Base-by-base conservation (phyloP, 1,139 yeast species). In the Candida gigantensis region DNA sequence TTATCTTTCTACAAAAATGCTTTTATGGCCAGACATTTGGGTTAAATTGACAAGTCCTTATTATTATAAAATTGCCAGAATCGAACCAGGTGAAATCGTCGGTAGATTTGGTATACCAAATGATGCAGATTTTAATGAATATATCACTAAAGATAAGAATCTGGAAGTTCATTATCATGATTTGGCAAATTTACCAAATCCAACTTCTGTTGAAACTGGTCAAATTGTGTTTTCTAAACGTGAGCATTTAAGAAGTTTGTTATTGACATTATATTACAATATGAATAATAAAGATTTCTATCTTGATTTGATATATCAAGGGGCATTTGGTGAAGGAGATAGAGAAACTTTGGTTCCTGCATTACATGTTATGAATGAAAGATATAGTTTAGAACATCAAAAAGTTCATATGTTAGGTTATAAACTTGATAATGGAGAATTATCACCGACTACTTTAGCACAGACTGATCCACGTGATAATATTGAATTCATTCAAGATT, bases 21-120 rank as follows among this genome's bases (percentile, higher is more conserved):
- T 68, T 5, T 40, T 67, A 27, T 68, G 72, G 72, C 72, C 72
- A 1, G 69, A 65, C 43, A 44, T 57, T 30, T 65, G 69, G 69
- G 67, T 58, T 27, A 60, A 61, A 42, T 54, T 59, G 5, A 57
- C 65, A 2, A 61, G 70, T 13, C 70, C 72, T 1, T 36, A 46
- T 3, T 67, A 49, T 42, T 67, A 66, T 41, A 62, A 65, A 10
- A 54, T 67, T 24, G 65, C 68, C 5, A 47, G 67, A 20, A 45
- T 63, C 26, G 51, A 50, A 21, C 42, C 50, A 2, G 72, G 72
- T 2, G 66, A 61, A 37, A 50, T 55, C 0, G 44, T 53, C 3
- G 53, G 60, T 33, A 47, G 72, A 36, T 47, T 49, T 17, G 70
- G 71, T 11, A 37, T 60, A 21, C 46, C 52, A 3, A 65, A 65